These are phyloP conservation scores for Chaetomiaceae sp. DNA, from an alignment of 2,329 filamentous ascomycete species.

Conservation along the genomic window DNA sequence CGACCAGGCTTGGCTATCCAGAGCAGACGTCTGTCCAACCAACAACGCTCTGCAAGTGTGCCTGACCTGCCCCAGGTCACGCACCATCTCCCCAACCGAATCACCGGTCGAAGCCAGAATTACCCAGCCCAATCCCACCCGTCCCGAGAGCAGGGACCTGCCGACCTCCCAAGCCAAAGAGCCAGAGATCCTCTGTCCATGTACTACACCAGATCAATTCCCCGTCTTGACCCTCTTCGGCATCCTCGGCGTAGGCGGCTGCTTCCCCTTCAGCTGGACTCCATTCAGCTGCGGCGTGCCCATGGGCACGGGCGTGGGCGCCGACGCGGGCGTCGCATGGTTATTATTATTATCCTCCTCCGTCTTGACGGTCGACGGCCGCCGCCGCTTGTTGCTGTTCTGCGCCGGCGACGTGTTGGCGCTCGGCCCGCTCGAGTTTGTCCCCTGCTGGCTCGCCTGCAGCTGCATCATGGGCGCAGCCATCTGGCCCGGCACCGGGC, in stretches of 20 bases:
- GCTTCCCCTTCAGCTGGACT: constrained; percentile 46
- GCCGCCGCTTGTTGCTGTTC: constrained; percentile 55
- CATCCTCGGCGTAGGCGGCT: constrained; percentile 55
- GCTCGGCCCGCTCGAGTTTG: constrained; percentile 61
- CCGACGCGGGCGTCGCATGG: constrained; percentile 39
- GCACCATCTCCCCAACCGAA: no score
- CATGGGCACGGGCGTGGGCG: constrained; percentile 44
- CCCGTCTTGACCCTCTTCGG: constrained; percentile 47
- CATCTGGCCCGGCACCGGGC: constrained; percentile 59
- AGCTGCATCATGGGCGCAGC: constrained; percentile 63
- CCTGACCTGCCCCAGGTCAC: no score
- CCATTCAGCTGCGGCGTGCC: constrained; percentile 48
- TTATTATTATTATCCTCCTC: constrained; percentile 49
- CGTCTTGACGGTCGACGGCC: constrained; percentile 53
- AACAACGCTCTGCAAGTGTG: no score
- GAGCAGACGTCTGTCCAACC: no score
- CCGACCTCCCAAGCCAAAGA: no score
- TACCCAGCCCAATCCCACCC: no score
- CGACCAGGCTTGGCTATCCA: no score
- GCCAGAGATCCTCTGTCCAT: no score
- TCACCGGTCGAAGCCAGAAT: no score
- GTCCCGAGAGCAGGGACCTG: no score
- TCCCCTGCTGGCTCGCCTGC: constrained; percentile 65
- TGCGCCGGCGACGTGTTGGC: constrained; percentile 58
- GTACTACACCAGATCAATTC: constrained; percentile 1